phyloP scores from a whole-genome alignment of 179 eudicot species.

The Corrigiola litoralis region DNA sequence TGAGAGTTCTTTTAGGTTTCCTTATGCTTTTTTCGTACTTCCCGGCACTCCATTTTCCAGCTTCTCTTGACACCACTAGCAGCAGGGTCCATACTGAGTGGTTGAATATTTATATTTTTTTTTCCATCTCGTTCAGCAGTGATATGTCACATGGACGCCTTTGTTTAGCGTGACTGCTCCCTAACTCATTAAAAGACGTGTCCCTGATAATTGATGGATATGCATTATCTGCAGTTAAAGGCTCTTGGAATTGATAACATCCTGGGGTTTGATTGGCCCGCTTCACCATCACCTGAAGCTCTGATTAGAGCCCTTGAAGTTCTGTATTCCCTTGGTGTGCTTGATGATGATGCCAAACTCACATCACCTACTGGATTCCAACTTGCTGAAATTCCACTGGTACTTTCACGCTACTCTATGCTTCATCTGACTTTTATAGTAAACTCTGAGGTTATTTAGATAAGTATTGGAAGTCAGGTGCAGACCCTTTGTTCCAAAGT shows the following conservation, averaged over 20 bases:
- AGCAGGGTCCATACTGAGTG: too few relatives aligned
- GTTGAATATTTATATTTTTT: too few relatives aligned
- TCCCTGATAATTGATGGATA: neutral
- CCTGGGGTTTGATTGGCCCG: constrained; percentile 93
- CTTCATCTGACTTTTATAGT: neutral
- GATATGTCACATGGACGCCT: neutral
- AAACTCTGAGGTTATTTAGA: neutral
- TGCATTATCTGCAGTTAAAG: constrained; percentile 56
- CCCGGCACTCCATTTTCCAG: neutral
- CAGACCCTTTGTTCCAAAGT: neutral
- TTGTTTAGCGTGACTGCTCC: neutral
- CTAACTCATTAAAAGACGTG: neutral
- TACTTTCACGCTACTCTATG: constrained; percentile 27
- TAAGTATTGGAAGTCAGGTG: neutral
- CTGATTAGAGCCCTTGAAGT: constrained; percentile 96
- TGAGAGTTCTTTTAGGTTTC: neutral
- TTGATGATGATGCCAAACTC: constrained; percentile 97
- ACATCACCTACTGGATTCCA: constrained; percentile 95
- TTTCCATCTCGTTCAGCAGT: neutral
- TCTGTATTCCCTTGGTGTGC: constrained; percentile 85
- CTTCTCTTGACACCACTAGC: neutral
- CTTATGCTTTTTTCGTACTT: neutral
- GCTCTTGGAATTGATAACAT: constrained; percentile 95
- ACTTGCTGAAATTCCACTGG: constrained; percentile 93
- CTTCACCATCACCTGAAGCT: constrained; percentile 94